Percentiles rank a stretch among this genome's conserved stretches.
These are phyloP conservation scores for Lumnitzera racemosa DNA, from an alignment of 345 rosid species.

Conservation along the genomic window DNA sequence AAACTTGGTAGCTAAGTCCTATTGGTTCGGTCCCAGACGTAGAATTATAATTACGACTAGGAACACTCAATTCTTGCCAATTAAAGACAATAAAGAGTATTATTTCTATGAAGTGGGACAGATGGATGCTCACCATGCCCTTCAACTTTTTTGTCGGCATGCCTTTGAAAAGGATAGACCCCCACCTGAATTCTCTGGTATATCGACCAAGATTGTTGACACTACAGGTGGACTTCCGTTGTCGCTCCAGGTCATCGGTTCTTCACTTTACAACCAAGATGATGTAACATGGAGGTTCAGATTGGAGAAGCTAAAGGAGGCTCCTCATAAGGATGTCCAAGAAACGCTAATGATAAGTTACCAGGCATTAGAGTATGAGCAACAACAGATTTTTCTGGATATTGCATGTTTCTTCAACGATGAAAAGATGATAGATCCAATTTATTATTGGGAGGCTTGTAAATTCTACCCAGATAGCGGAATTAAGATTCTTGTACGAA, in stretches of 20 bases:
- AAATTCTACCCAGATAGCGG: neutral
- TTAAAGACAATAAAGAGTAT: too few relatives aligned
- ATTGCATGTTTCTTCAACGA: neutral
- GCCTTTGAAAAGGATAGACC: too few relatives aligned
- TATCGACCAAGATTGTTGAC: too few relatives aligned
- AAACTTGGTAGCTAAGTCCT: too few relatives aligned
- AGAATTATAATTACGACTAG: too few relatives aligned
- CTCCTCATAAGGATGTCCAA: neutral
- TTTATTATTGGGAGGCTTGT: constrained; percentile 3
- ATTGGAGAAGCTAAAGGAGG: neutral
- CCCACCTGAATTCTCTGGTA: too few relatives aligned
- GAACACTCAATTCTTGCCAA: too few relatives aligned
- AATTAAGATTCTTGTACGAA: neutral
- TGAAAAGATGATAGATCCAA: neutral
- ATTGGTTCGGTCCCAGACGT: too few relatives aligned
- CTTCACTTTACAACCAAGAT: neutral
- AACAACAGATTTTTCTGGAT: neutral
- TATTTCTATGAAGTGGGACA: too few relatives aligned
- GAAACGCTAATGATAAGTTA: neutral
- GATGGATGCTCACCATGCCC: too few relatives aligned
- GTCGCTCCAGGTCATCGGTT: neutral
- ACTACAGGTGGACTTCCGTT: too few relatives aligned
- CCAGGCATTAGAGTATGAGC: neutral
- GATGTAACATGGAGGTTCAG: neutral
- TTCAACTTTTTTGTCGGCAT: too few relatives aligned